Percentiles rank a stretch among this genome's conserved stretches.
Conservation (phyloP, 768 basidiomycete genomes). For the Amanita thiersii region DNA sequence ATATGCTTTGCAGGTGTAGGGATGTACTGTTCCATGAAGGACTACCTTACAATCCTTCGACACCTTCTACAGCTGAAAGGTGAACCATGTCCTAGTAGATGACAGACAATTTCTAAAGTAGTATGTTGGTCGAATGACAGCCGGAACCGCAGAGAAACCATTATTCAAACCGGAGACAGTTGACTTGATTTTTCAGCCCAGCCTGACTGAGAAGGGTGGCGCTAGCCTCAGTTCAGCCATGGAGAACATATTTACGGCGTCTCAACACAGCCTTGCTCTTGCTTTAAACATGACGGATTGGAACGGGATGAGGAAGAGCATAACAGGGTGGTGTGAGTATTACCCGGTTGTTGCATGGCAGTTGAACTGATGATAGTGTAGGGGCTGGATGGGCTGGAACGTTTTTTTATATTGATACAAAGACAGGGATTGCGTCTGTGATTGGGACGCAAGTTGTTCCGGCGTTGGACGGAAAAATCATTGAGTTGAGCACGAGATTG, state of each 20-base stretch:
- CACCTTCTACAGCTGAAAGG: constrained; percentile 23
- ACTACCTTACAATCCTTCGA: constrained; percentile 23
- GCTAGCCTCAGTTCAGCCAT: too few species aligned
- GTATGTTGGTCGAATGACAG: constrained; percentile 12
- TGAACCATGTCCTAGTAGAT: constrained; percentile 6
- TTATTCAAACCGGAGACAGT: constrained; percentile 16
- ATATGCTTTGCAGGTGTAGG: constrained; percentile 22
- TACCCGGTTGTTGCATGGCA: neutral
- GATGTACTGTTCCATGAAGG: constrained; percentile 18
- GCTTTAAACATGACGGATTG: constrained; percentile 19
- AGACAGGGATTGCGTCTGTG: constrained; percentile 24
- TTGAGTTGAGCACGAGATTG: constrained; percentile 14
- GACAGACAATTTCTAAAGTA: constrained; percentile 12
- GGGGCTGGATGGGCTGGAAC: constrained; percentile 31
- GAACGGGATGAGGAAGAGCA: constrained; percentile 20
- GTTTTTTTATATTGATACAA: constrained; percentile 24
- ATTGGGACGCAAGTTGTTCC: constrained; percentile 26
- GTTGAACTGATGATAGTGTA: constrained; percentile 8
- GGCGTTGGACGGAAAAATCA: constrained; percentile 15
- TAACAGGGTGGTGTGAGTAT: constrained; percentile 23
- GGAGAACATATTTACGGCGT: constrained; percentile 7
- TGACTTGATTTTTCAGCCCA: constrained; percentile 18
- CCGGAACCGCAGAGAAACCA: too few species aligned
- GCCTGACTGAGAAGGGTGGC: constrained; percentile 16
- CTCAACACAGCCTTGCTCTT: constrained; percentile 24